phyloP scores from a whole-genome alignment of 2,329 filamentous ascomycete genomes.

The Penicillium crustosum region DNA sequence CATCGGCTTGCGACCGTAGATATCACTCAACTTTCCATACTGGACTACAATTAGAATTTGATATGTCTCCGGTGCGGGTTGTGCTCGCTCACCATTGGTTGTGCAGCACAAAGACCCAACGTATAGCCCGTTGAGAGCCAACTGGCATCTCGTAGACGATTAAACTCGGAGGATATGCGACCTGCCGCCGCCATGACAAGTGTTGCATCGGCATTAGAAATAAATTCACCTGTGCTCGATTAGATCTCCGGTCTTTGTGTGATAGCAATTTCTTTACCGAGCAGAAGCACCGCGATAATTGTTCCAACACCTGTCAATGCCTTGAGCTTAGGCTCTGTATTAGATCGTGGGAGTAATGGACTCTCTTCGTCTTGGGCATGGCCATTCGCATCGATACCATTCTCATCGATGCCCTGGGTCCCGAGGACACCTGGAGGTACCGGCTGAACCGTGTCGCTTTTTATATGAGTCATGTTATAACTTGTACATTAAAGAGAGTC shows the following conservation, averaged over 20 bases:
- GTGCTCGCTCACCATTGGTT: conserved; percentile 50
- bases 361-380: conserved; percentile 19
- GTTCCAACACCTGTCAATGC: conserved; percentile 22
- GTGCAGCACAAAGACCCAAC: conserved; percentile 53
- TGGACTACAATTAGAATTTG: conserved; percentile 24
- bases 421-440: background rate
- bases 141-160: conserved; percentile 56
- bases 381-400: background rate
- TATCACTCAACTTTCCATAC: conserved; percentile 59
- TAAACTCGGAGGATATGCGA: conserved; percentile 61
- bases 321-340: conserved; percentile 7
- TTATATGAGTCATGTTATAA: conserved; percentile 11
- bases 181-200: conserved; percentile 67
- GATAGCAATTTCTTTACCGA: conserved; percentile 20
- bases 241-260: background rate
- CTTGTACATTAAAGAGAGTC: background rate
- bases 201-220: conserved; percentile 63
- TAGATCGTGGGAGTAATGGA: conserved; percentile 13
- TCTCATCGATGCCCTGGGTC: background rate
- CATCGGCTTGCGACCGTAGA: conserved; percentile 56
- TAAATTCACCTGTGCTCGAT: conserved; percentile 56
- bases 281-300: conserved; percentile 30
- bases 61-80: accelerated
- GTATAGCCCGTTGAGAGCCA: conserved; percentile 58
- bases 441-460: background rate